Conservation (phyloP, 306 rosid species). For the Boehmeria nivea region DNA sequence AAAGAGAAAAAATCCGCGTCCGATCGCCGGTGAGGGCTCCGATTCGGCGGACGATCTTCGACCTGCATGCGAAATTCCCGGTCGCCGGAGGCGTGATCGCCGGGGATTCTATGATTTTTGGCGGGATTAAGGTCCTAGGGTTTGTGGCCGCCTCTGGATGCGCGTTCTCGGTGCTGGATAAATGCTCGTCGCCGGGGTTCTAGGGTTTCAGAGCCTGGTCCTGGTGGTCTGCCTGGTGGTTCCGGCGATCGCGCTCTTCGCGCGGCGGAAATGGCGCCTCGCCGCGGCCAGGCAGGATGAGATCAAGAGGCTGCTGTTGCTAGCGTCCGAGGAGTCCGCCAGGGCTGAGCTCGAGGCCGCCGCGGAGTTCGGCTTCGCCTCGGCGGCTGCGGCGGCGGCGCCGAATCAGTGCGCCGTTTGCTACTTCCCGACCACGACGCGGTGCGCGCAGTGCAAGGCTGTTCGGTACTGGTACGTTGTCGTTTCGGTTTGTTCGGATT, state of each 20-base stretch:
- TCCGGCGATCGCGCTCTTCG: constrained; percentile 44
- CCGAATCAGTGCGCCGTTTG: constrained; percentile 62
- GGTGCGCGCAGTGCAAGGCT: constrained; percentile 76
- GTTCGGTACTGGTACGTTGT: constrained; percentile 77
- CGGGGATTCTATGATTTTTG: constrained; percentile 46
- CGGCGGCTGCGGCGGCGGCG: constrained; percentile 1
- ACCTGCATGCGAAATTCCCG: constrained; percentile 10
- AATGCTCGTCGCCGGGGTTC: constrained; percentile 73
- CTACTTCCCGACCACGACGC: constrained; percentile 62
- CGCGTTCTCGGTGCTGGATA: constrained; percentile 45
- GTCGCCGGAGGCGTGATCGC: constrained; percentile 18
- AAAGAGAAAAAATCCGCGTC: neutral
- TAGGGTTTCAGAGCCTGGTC: constrained; percentile 77
- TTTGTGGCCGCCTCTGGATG: constrained; percentile 43
- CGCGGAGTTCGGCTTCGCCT: constrained; percentile 18
- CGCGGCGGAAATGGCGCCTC: constrained; percentile 58
- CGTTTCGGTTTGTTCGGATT: no score
- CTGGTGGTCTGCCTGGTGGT: constrained; percentile 41
- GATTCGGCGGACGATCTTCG: constrained; percentile 9
- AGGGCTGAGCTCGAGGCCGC: constrained; percentile 75
- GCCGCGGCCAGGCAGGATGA: constrained; percentile 65
- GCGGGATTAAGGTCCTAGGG: constrained; percentile 34
- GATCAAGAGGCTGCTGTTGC: constrained; percentile 65
- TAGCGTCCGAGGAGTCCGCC: constrained; percentile 69
- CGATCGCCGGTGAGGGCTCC: constrained; percentile 8